These are phyloP conservation scores for Yarrowia deformans DNA, from an alignment of 805 yeast genomes.

Conservation along the genomic window DNA sequence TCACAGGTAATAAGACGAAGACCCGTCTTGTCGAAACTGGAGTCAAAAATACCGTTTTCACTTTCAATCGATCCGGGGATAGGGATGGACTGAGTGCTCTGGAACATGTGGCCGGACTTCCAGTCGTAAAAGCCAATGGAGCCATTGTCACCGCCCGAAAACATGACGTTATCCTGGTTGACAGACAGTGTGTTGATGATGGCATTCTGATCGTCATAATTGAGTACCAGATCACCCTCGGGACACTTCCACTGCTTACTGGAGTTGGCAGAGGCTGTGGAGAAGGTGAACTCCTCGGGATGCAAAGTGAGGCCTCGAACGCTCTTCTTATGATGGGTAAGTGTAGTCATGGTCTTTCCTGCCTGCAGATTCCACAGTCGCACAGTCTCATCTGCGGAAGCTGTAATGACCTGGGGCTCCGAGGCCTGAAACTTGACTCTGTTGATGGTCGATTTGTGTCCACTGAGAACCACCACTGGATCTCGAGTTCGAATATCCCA, in stretches of 20 bases:
- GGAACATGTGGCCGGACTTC: conserved; percentile 69
- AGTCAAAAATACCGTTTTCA: conserved; percentile 71
- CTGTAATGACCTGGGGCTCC: conserved; percentile 86
- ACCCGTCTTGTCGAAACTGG: conserved; percentile 81
- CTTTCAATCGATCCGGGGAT: conserved; percentile 75
- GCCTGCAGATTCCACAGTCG: conserved; percentile 90
- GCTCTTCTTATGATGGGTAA: conserved; percentile 86
- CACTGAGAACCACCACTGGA: conserved; percentile 77
- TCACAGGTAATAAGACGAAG: conserved; percentile 83
- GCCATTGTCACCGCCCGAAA: conserved; percentile 88
- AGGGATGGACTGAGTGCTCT: conserved; percentile 59
- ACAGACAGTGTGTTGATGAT: conserved; percentile 74
- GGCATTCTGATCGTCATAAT: conserved; percentile 55
- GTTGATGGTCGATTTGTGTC: conserved; percentile 80
- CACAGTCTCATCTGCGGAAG: conserved; percentile 84
- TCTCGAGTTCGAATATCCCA: conserved; percentile 91
- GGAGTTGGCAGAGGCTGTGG: conserved; percentile 81
- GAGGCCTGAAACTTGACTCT: conserved; percentile 69
- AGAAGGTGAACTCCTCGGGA: conserved; percentile 74
- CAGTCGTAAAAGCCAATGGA: conserved; percentile 79
- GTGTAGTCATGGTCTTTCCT: conserved; percentile 70
- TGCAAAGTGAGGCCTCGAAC: conserved; percentile 76
- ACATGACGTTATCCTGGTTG: conserved; percentile 69
- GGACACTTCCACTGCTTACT: conserved; percentile 86
- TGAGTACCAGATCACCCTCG: conserved; percentile 72